Evolutionary conservation across 2,329 filamentous ascomycete species (phyloP), one percentile per base, ranked within the genome.

Genomic region (Epicoccum nigrum): DNA sequence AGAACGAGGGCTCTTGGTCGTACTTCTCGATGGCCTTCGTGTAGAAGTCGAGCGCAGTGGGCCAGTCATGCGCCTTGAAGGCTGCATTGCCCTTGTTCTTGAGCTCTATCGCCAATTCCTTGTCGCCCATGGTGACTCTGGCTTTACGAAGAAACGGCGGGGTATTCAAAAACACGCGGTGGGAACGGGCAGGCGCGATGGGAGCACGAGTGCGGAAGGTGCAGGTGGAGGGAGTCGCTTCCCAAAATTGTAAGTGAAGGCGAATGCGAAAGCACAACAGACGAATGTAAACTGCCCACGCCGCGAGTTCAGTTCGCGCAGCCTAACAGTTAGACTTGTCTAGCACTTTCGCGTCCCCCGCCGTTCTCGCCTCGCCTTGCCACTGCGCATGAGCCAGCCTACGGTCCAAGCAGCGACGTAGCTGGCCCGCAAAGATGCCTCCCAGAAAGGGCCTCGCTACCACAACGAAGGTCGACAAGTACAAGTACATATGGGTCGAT

Each of bases 1-100:
- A 97, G 78, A 92, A 97, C 0, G 92, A 89, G 6, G 92, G 89
- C 68, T 97, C 89, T 63, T 88, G 81, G 69, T 88, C 84, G 76
- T 96, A 87, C 62, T 90, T 77, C 54, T 89, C 86, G 70, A 99
- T 97, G 20, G 93, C 93, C 76, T 95, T 84, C 47, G 85, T 86
- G 75, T 99, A 99, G 62, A 86, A 85, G 1, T 92, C 86, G 58
- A 96, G 82, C 7, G 94, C 94, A 3, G 82, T 78, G 9, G 83
- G 84, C 89, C 90, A 99, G 79, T 97, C 89, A 68, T 96, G 91
- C 25, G 86, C 81, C 49, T 86, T 85, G 76, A 97, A 97, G 45
- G 92, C 92, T 69, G 92, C 89, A 77, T 99, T 99, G 72, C 94
- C 94, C 75, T 95, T 84, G 75, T 95, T 88, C 80, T 99, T 99